phyloP scores from a whole-genome alignment of 352 stramenopile species.

The Globisporangium paroecandrum region DNA sequence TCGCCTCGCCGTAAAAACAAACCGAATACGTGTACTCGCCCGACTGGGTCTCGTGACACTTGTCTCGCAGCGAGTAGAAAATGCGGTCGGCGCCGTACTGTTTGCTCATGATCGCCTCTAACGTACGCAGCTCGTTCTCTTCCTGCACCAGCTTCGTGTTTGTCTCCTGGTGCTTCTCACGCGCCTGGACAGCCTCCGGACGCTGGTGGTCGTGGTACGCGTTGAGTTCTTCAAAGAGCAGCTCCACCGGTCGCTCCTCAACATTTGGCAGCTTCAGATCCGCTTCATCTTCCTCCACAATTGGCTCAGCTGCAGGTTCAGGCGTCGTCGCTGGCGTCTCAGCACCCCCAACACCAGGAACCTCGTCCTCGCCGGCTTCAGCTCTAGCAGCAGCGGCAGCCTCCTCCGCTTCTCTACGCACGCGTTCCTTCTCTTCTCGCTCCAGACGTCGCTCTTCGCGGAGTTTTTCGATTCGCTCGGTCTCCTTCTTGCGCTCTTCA shows the following conservation, averaged over 20 bases:
- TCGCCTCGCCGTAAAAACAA: conserved; percentile 82
- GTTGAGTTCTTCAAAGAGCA: conserved; percentile 51
- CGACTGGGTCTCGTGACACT: conserved; percentile 64
- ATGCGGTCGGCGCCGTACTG: conserved; percentile 61
- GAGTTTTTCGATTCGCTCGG: conserved; percentile 45
- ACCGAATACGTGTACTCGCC: conserved; percentile 86
- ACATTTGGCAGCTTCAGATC: conserved; percentile 46
- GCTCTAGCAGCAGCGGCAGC: conserved; percentile 11
- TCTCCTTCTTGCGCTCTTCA: conserved; percentile 47
- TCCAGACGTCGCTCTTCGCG: conserved; percentile 43
- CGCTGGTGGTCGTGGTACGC: conserved; percentile 43
- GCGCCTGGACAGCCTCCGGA: conserved; percentile 38
- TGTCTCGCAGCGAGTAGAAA: conserved; percentile 63
- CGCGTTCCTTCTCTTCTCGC: conserved; percentile 23
- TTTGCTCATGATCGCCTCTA: conserved; percentile 40
- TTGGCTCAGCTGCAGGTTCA: conserved; percentile 11
- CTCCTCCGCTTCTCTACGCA: conserved; percentile 27
- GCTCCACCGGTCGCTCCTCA: conserved; percentile 55
- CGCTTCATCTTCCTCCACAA: conserved; percentile 29
- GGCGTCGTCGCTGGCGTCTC: neutral
- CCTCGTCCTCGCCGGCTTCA: conserved; percentile 12
- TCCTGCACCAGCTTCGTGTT: conserved; percentile 33
- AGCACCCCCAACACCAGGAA: conserved; percentile 3
- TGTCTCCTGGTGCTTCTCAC: conserved; percentile 41
- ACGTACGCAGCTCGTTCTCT: conserved; percentile 31